Base-by-base conservation (phyloP, 768 basidiomycete species). In the Tricholoma sp. region DNA sequence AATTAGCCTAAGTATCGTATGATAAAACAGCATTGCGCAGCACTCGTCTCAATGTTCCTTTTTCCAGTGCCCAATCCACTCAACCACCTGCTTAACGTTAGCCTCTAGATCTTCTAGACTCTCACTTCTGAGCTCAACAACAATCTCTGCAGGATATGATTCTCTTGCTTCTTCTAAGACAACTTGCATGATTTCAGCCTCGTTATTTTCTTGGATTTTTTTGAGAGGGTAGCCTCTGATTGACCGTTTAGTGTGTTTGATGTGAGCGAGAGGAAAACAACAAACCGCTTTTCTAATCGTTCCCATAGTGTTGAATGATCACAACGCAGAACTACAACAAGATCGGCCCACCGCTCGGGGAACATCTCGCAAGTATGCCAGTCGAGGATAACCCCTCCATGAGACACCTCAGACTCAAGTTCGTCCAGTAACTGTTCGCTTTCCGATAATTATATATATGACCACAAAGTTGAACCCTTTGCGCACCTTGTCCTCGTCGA, bases 131-230 rank as follows among this genome's bases (percentile, higher is more conserved):
- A 98, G 76, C 65, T 91, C 91, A 15, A 98, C 86, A 24, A 98
- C 81, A 59, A 96, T 89, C 69, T 91, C 87, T n/a, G 79, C 65
- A 0, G 87, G 80, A 69, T 98, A 99, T 0, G 93, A 91, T 37
- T 85, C 84, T 44, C 84, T 79, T 3, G 96, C 95, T 69, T 99
- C 97, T 32, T 91, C 88, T 10, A 89, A 74, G 36, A 97, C 86
- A 51, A 94, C 85, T 65, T 91, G 79, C 94, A 98, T 97, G 66
- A 99, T 98, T 74, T 99, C 97, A 11, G 95, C 94, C 65, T 95
- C 89, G 70, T 98, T 95, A 70, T 99, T 99, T 72, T 99, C 97
- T 68, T 95, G 90, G 4, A 99, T 92, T 73, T 99, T 99, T 69
- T 91, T 91, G 50, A 94, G 70, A 1, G 89, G 75, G 67, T 98